Percentiles rank a stretch among this genome's conserved stretches.
These are phyloP conservation scores for Kodamaea derodonti DNA, from an alignment of 1,139 yeast genomes.

Conservation along the genomic window DNA sequence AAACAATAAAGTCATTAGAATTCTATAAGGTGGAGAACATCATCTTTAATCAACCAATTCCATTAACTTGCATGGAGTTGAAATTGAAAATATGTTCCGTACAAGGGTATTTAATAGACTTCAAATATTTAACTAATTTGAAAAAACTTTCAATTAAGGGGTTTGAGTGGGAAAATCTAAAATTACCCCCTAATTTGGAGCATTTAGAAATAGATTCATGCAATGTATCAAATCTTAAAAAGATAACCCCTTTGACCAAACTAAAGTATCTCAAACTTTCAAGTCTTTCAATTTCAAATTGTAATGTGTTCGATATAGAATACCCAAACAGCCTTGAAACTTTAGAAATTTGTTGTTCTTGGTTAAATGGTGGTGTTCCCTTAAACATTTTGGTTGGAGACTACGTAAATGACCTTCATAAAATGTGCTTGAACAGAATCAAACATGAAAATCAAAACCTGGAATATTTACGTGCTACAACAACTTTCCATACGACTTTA, in stretches of 20 bases:
- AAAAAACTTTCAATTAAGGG: background rate
- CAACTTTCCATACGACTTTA: background rate
- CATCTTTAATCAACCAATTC: background rate
- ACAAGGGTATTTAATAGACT: background rate
- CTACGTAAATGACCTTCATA: background rate
- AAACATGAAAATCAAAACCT: no score
- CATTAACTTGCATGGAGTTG: background rate
- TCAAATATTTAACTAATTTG: background rate
- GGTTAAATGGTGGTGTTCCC: background rate
- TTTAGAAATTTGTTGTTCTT: background rate
- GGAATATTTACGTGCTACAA: background rate
- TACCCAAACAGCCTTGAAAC: background rate
- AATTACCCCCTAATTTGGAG: background rate
- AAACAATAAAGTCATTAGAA: background rate
- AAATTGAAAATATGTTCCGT: background rate
- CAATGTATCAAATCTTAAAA: background rate
- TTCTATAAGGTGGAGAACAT: background rate
- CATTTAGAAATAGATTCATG: background rate
- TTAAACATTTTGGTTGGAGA: background rate
- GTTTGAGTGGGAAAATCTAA: background rate
- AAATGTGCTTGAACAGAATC: no score
- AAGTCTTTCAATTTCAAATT: background rate
- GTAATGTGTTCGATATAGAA: background rate
- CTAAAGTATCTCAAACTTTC: background rate
- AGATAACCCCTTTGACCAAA: background rate